Base-by-base conservation (phyloP, 352 stramenopile species). In the Pythium guiyangense region DNA sequence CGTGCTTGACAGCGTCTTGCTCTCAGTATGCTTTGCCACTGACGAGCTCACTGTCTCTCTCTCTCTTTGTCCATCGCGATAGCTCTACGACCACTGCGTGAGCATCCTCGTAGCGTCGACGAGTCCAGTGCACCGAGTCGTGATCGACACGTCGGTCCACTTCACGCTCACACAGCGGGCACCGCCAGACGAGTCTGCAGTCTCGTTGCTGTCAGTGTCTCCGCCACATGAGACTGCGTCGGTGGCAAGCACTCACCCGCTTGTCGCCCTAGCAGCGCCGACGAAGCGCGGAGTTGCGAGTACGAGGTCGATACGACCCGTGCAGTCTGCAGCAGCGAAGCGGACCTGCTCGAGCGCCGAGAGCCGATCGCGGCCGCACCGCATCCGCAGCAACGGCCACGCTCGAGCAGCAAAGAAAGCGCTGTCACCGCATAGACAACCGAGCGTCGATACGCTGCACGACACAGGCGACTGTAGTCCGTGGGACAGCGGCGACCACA, bases 141-240 rank as follows among this genome's bases (percentile, higher is more conserved):
- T 86, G 49, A 81, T 88, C 60, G 66, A 88, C 59, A 81, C 74
- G 10, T 63, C 64, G 6, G 74, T 86, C 14, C 69, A 84, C 14
- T 86, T 84, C 43, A 74, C 73, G 10, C 35, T 46, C 25, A 25
- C 29, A 14, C 17, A 25, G 5, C 49, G 14, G 18, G 12, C 26
- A 20, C 29, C 42, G 20, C 12, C 29, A 34, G 15, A 20, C 43
- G 18, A 20, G 14, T 40, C 2, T 6, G 46, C 31, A 26, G 45
- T 27, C 43, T 29, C 43, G 10, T 48, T 17, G 0, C 43, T 18
- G n/a, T 18, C 12, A 11, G 18, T 15, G 43, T 27, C 43, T 1
- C 43, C 12, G 20, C 43, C 40, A 1, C 29, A 34, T 10, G 29
- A 34, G 29, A 10, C 4, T 34, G 29, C 29, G 29, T 34, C 29